phyloP scores from a whole-genome alignment of 2,329 filamentous ascomycete genomes.

The Plenodomus lindquistii region DNA sequence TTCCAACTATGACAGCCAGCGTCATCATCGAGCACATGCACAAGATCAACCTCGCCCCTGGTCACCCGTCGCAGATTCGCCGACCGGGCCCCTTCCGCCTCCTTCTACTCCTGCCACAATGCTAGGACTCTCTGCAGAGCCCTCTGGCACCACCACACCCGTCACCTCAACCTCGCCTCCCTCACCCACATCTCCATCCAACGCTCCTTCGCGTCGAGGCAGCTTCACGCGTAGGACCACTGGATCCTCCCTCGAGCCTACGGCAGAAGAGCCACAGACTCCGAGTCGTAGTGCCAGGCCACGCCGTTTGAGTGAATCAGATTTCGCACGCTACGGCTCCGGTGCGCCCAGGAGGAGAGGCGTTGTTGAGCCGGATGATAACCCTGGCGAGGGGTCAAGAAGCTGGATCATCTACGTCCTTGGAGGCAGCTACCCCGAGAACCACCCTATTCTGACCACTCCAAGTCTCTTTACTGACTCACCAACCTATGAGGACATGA shows the following conservation, averaged over 20 bases:
- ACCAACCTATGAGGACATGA: constrained; percentile 74
- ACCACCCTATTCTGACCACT: constrained; percentile 70
- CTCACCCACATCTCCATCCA: constrained; percentile 41
- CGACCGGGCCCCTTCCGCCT: constrained; percentile 62
- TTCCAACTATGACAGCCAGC: constrained; percentile 57
- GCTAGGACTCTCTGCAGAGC: constrained; percentile 58
- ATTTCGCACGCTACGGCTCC: constrained; percentile 64
- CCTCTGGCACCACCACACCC: constrained; percentile 54
- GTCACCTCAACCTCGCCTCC: constrained; percentile 36
- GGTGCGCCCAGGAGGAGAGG: constrained; percentile 66
- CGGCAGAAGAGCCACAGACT: constrained; percentile 46
- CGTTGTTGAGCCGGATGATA: constrained; percentile 60
- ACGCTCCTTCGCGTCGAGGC: constrained; percentile 43
- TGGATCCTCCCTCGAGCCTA: constrained; percentile 49
- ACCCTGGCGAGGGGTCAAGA: constrained; percentile 61
- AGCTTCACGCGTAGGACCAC: constrained; percentile 46
- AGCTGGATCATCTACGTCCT: constrained; percentile 76
- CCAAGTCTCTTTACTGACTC: constrained; percentile 72
- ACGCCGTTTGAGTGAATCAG: constrained; percentile 62
- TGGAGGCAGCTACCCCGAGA: constrained; percentile 70
- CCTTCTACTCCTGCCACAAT: constrained; percentile 65
- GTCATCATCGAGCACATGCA: constrained; percentile 52
- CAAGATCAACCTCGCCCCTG: constrained; percentile 49
- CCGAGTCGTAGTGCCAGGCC: constrained; percentile 52
- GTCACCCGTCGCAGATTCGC: constrained; percentile 58